Evolutionary conservation across 1,139 yeast species (phyloP).

Genomic region (Suzukiozyma palmioleophila): DNA sequence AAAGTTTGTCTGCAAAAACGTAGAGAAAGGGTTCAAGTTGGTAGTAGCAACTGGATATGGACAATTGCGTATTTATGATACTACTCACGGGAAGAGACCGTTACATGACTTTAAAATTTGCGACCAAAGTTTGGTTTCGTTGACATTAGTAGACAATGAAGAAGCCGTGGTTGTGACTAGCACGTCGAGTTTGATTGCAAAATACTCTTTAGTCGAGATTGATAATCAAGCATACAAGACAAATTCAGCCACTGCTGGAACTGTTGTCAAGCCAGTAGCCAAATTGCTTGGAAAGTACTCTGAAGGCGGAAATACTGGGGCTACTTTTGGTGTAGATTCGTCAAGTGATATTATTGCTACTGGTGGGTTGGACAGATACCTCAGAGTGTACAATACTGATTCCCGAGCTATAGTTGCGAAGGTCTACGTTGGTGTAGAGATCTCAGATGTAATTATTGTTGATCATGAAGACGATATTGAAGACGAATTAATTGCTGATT

Average conservation of each 20-base stretch:
- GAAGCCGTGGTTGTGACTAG: constrained; percentile 49
- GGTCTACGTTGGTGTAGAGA: constrained; percentile 71
- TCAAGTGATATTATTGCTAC: constrained; percentile 35
- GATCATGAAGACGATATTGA: constrained; percentile 40
- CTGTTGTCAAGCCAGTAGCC: constrained; percentile 32
- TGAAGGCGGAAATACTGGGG: constrained; percentile 46
- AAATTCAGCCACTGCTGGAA: constrained; percentile 44
- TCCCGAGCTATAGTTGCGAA: constrained; percentile 61
- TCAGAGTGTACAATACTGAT: constrained; percentile 65
- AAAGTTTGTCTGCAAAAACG: constrained; percentile 35
- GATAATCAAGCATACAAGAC: constrained; percentile 36
- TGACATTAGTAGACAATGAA: constrained; percentile 27
- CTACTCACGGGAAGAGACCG: constrained; percentile 59
- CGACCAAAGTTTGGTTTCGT: constrained; percentile 43
- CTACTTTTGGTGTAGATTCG: constrained; percentile 29
- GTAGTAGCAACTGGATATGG: constrained; percentile 70
- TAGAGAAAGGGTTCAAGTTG: constrained; percentile 35
- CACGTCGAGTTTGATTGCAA: constrained; percentile 51
- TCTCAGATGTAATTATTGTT: constrained; percentile 53
- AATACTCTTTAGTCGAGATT: constrained; percentile 40
- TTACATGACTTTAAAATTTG: constrained; percentile 43
- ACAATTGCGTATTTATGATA: constrained; percentile 59
- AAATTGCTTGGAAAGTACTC: constrained; percentile 39
- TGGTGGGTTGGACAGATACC: constrained; percentile 85
- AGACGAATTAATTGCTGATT: constrained; percentile 13